Percentiles rank a stretch among this genome's conserved stretches.
Evolutionary conservation across 139 green algal species (phyloP).

Genomic region (Tetradesmus obliquus): DNA sequence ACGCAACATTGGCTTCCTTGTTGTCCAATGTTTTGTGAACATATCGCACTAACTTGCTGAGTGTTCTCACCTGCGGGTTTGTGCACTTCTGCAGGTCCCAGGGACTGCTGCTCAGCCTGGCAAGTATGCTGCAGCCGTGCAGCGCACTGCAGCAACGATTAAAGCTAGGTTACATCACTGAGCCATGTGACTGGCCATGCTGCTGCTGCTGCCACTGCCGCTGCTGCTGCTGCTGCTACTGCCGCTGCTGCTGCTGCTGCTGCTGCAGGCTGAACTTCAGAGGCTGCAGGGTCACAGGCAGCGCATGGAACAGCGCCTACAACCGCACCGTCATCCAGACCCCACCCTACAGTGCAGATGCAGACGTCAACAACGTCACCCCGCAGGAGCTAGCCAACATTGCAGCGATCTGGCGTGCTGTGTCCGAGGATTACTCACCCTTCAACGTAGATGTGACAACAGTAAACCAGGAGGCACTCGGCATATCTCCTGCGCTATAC

Average conservation of each 20-base stretch:
- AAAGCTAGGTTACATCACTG: too few relatives aligned
- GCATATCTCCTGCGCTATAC: neutral
- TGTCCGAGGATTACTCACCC: conserved; percentile 24
- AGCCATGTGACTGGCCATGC: too few relatives aligned
- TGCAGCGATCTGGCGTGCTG: conserved; percentile 20
- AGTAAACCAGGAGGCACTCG: neutral
- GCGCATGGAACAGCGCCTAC: neutral
- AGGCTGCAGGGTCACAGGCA: neutral
- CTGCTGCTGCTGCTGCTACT: neutral
- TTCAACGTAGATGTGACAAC: conserved; percentile 30
- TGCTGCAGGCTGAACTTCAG: conserved; percentile 16
- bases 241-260: neutral
- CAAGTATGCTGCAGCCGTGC: too few relatives aligned
- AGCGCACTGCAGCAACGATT: too few relatives aligned
- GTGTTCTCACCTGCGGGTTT: too few relatives aligned
- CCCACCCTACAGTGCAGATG: neutral
- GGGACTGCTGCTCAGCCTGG: too few relatives aligned
- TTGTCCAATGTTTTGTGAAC: too few relatives aligned
- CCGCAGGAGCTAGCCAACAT: conserved; percentile 10
- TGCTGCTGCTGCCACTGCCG: too few relatives aligned
- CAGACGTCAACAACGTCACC: neutral
- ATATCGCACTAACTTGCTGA: too few relatives aligned
- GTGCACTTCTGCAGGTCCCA: too few relatives aligned
- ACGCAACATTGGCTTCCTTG: too few relatives aligned
- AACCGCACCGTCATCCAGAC: neutral